These are phyloP conservation scores for Cucurbita pepo DNA, from an alignment of 306 rosid species.

Conservation along the genomic window DNA sequence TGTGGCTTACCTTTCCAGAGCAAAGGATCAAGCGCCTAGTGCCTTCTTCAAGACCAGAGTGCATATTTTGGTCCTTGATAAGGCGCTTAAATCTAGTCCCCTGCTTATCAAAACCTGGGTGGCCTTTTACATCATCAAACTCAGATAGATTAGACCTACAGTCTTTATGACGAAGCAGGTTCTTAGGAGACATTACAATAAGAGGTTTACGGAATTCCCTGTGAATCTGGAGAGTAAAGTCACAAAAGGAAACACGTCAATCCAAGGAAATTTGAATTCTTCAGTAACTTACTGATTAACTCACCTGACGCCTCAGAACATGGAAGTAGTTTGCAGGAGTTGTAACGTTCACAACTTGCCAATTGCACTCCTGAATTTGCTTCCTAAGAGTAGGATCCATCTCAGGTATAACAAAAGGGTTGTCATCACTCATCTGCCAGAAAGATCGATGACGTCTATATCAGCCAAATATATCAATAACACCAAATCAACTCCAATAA, in stretches of 20 bases:
- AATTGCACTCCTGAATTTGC: slow-evolving; percentile 95
- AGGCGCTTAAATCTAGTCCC: slow-evolving; percentile 98
- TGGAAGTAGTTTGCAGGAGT: slow-evolving; percentile 96
- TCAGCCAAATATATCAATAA: neutral
- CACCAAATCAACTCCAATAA: neutral
- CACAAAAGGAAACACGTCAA: neutral
- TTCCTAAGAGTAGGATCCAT: slow-evolving; percentile 87
- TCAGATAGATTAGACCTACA: slow-evolving; percentile 82
- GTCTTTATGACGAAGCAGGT: slow-evolving; percentile 80
- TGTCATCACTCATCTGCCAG: slow-evolving; percentile 93
- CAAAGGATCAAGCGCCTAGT: slow-evolving; percentile 75
- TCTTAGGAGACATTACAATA: slow-evolving; percentile 89
- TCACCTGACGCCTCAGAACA: slow-evolving; percentile 81
- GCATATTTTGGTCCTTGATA: slow-evolving; percentile 71
- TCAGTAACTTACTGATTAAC: slow-evolving; percentile 4
- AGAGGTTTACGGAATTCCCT: slow-evolving; percentile 91
- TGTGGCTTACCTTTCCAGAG: slow-evolving; percentile 75
- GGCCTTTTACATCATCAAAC: slow-evolving; percentile 95
- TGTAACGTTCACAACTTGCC: slow-evolving; percentile 90
- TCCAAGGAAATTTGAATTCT: neutral
- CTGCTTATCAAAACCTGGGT: slow-evolving; percentile 93
- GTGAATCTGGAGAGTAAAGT: slow-evolving; percentile 36
- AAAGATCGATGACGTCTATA: slow-evolving; percentile 7
- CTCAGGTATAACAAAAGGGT: slow-evolving; percentile 81
- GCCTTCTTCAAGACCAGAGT: slow-evolving; percentile 68